A percentile compares a stretch with the other conserved stretches of the same genome.
These are phyloP conservation scores for Cryoendolithus antarcticus DNA, from an alignment of 2,329 filamentous ascomycete genomes.

Conservation along the genomic window DNA sequence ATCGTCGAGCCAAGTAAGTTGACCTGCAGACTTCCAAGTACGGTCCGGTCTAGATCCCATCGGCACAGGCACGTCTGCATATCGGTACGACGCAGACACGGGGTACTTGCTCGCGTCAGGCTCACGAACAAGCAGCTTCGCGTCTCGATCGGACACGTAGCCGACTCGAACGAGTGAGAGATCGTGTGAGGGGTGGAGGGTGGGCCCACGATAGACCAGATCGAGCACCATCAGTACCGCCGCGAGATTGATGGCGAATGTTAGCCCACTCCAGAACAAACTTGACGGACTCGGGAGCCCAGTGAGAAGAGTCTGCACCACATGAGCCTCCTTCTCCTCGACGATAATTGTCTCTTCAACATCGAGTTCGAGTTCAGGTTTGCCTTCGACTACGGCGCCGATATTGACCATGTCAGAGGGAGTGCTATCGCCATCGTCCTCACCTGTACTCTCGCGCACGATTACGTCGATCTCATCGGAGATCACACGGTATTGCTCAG, in stretches of 20 bases:
- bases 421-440: constrained; percentile 13
- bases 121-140: constrained; percentile 74
- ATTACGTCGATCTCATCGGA: constrained; percentile 25
- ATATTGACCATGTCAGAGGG: no score
- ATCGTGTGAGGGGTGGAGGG: constrained; percentile 58
- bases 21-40: constrained; percentile 54
- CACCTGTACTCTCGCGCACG: constrained; percentile 27
- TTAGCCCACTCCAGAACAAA: constrained; percentile 45
- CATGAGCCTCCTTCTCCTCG: constrained; percentile 43
- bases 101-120: constrained; percentile 65
- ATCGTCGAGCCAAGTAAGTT: constrained; percentile 52
- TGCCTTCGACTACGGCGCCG: constrained; percentile 15
- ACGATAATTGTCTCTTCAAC: constrained; percentile 52
- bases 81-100: constrained; percentile 53
- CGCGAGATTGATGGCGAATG: constrained; percentile 52
- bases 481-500: constrained; percentile 20
- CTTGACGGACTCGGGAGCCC: constrained; percentile 67
- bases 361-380: constrained; percentile 40
- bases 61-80: constrained; percentile 19
- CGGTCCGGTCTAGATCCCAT: constrained; percentile 32
- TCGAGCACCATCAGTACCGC: constrained; percentile 62
- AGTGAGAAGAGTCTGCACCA: constrained; percentile 55
- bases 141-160: constrained; percentile 69
- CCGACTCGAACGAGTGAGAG: constrained; percentile 79
- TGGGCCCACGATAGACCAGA: constrained; percentile 60